Evolutionary conservation across 148 eudicot genomes (phyloP), one percentile per base, ranked within the genome.

Genomic region (Silene conica): DNA sequence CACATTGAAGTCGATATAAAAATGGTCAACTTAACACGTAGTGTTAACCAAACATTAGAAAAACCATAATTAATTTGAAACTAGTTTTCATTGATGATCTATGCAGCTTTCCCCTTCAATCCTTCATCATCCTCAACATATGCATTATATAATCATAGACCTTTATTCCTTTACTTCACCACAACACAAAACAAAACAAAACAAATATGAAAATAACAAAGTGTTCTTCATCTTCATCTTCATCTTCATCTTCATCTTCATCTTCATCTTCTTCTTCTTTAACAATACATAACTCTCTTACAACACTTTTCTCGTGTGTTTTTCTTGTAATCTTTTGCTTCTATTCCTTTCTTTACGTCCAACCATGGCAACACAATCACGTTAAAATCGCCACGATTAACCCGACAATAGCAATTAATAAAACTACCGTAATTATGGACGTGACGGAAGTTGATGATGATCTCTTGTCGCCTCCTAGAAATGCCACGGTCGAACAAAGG

Each of bases 401-500:
- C 11, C 58, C 58, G 12, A 48, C 59, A 6, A 69, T 12, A 2
- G 43, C 19, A 66, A 41, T 66, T 38, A 38, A 38, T 5, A 19
- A 41, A 18, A 18, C 50, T 22, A 38, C 52, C 54, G 20, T 41
- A 0, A 64, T 64, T 31, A 26, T 14, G 31, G 69, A 66, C 6
- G n/a, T n/a, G n/a, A n/a, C n/a, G n/a, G 25, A 20, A 15, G 8
- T 9, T 48, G 52, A 48, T 48, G 72, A 72, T 19, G 73, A 60
- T 22, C 63, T 71, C 8, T 58, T 28, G 15, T 25, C 28, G 8
- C 79, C 84, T 46, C 85, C 82, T 15, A 0, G 25, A 7, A 77
- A 82, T n/a, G 50, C 57, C 15, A 55, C 81, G 8, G 5, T 1
- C 0, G 50, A 74, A 70, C 55, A 85, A 80, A 74, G 85, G 59